Conservation (phyloP, 2,329 filamentous ascomycete genomes). For the Colletotrichum ledebouriae region DNA sequence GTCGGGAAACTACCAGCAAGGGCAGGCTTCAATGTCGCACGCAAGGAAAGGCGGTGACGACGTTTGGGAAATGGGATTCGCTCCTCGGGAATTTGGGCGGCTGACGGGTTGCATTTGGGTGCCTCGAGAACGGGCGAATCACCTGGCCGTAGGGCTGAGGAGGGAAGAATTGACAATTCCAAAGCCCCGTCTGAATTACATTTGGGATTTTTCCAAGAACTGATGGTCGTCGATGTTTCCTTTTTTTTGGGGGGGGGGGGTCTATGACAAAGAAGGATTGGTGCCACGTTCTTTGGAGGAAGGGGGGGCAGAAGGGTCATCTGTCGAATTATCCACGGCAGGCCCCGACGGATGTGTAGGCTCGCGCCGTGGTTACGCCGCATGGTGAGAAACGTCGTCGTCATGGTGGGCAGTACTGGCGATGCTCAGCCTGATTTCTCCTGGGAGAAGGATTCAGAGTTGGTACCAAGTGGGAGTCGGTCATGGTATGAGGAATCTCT, state of each 20-base stretch:
- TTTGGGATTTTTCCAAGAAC: no score
- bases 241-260: no score
- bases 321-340: slow-evolving; percentile 5
- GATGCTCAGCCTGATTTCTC: slow-evolving; percentile 30
- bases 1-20: no score
- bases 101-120: no score
- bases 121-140: neutral
- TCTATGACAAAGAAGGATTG: neutral
- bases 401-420: slow-evolving; percentile 12
- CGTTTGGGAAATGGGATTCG: no score
- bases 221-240: no score
- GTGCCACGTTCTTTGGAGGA: neutral
- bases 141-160: neutral
- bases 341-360: slow-evolving; percentile 18
- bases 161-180: slow-evolving; percentile 6
- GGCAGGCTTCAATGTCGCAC: no score
- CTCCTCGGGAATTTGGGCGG: no score
- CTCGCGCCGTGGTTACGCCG: slow-evolving; percentile 16
- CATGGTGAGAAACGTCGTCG: slow-evolving; percentile 18
- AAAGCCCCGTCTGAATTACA: neutral
- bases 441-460: neutral
- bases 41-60: no score
- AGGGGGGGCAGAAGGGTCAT: neutral
- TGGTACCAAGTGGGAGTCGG: no score
- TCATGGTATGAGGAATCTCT: no score